phyloP scores from a whole-genome alignment of 2,329 filamentous ascomycete species.

The Rutstroemia sp. region DNA sequence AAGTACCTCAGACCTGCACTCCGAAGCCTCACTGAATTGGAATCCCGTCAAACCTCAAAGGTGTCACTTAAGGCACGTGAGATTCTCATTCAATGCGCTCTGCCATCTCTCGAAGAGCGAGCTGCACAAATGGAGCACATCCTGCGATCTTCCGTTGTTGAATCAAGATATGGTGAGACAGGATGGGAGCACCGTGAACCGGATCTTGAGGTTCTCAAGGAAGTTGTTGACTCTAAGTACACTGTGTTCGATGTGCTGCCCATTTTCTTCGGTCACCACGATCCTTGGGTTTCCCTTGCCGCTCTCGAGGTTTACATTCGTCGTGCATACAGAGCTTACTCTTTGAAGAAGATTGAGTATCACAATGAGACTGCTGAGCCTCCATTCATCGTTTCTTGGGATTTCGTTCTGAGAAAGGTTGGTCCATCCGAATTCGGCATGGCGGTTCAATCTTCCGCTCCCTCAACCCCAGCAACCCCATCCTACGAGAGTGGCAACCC shows the following conservation, averaged over 20 bases:
- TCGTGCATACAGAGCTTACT: constrained; percentile 93
- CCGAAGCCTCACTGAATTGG: constrained; percentile 82
- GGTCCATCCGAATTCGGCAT: constrained; percentile 86
- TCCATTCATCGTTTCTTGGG: constrained; percentile 82
- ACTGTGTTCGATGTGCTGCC: constrained; percentile 95
- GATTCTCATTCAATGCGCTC: constrained; percentile 91
- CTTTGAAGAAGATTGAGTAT: constrained; percentile 83
- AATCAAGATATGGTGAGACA: constrained; percentile 95
- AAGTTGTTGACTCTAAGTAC: constrained; percentile 97
- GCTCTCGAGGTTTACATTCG: constrained; percentile 95
- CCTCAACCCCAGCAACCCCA: constrained; percentile 77
- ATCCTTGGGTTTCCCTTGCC: constrained; percentile 89
- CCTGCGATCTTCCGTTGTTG: constrained; percentile 85
- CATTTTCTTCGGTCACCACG: constrained; percentile 89
- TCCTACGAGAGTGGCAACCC: constrained; percentile 48
- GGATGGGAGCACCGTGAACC: constrained; percentile 96
- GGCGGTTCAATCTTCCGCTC: constrained; percentile 68
- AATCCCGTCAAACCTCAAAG: constrained; percentile 79
- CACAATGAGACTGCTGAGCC: constrained; percentile 64
- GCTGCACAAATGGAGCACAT: constrained; percentile 98
- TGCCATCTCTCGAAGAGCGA: constrained; percentile 93
- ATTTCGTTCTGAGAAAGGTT: constrained; percentile 90
- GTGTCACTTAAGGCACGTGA: constrained; percentile 95
- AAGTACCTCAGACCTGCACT: constrained; percentile 81
- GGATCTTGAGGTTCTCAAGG: constrained; percentile 83